Percentiles rank a stretch among this genome's conserved stretches.
Evolutionary conservation across 1,284 basidiomycete genomes (phyloP).

Genomic region (Puccinia novopanici): DNA sequence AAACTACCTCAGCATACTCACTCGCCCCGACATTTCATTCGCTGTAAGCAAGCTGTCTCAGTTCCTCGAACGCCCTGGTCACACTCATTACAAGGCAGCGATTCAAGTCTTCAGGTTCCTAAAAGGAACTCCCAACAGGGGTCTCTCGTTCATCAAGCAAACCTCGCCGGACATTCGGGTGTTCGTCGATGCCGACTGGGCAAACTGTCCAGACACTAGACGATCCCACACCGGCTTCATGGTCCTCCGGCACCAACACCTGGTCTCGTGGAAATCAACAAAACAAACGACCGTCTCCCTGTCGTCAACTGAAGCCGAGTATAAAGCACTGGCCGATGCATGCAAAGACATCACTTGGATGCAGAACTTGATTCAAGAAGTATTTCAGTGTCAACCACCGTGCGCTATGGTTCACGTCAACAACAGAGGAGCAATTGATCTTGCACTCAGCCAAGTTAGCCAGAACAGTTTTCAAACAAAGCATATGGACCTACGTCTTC

Average conservation of each 20-base stretch:
- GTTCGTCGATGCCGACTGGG: background rate
- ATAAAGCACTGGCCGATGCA: slow-evolving; percentile 10
- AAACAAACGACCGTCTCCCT: slow-evolving; percentile 20
- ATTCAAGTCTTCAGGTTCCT: background rate
- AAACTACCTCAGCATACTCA: background rate
- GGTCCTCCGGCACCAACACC: background rate
- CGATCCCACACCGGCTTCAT: background rate
- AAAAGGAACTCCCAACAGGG: background rate
- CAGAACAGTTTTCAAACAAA: background rate
- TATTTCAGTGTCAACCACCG: background rate
- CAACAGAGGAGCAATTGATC: background rate
- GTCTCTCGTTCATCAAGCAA: background rate
- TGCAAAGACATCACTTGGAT: background rate
- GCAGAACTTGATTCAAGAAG: background rate
- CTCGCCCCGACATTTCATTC: background rate
- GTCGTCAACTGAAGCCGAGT: slow-evolving; percentile 20
- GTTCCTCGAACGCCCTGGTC: background rate
- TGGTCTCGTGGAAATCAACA: background rate
- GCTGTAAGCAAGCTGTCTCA: background rate
- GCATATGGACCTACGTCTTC: slow-evolving; percentile 6
- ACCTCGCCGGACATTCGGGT: background rate
- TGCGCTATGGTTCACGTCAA: background rate
- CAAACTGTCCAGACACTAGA: background rate
- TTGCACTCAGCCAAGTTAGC: slow-evolving; percentile 3
- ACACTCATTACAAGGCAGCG: background rate